Percentiles rank a stretch among this genome's conserved stretches.
Conservation (phyloP, 768 basidiomycete genomes). For the Calvatia gigantea region DNA sequence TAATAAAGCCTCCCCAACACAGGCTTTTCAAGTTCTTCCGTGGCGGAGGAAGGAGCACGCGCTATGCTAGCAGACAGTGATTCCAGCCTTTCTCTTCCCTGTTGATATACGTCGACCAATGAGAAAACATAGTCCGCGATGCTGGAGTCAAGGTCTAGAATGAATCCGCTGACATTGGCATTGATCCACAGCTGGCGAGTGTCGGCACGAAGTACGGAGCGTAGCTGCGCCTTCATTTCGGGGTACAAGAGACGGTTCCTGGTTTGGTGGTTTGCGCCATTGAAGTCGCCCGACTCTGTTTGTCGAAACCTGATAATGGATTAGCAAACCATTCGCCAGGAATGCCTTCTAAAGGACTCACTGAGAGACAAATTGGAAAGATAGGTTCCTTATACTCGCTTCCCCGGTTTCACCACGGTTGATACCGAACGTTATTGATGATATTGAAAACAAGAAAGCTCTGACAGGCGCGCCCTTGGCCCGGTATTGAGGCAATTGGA, state of each 20-base stretch:
- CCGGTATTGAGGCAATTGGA: conserved; percentile 33
- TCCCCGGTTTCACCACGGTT: conserved; percentile 77
- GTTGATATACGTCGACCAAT: conserved; percentile 81
- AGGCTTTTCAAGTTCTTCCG: conserved; percentile 17
- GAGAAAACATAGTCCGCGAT: conserved; percentile 78
- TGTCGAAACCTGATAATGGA: conserved; percentile 71
- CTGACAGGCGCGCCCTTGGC: conserved; percentile 47
- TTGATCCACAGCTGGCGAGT: conserved; percentile 56
- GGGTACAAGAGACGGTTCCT: conserved; percentile 77
- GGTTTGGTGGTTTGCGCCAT: conserved; percentile 61
- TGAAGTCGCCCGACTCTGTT: conserved; percentile 64
- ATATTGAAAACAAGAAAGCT: conserved; percentile 85
- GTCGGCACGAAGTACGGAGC: conserved; percentile 44
- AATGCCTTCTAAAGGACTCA: conserved; percentile 31
- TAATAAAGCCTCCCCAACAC: conserved; percentile 28
- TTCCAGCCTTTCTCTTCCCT: conserved; percentile 76
- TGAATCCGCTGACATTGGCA: conserved; percentile 79
- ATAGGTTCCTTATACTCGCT: conserved; percentile 66
- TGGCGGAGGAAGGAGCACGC: conserved; percentile 32
- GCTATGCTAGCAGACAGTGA: conserved; percentile 56
- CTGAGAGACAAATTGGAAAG: conserved; percentile 83
- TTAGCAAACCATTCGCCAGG: conserved; percentile 14
- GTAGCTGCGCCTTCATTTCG: conserved; percentile 73
- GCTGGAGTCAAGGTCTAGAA: conserved; percentile 78
- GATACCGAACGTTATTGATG: conserved; percentile 67